Evolutionary conservation across 2,329 filamentous ascomycete genomes (phyloP), one percentile per base, ranked within the genome.

Genomic region (Grosmannia clavigera): DNA sequence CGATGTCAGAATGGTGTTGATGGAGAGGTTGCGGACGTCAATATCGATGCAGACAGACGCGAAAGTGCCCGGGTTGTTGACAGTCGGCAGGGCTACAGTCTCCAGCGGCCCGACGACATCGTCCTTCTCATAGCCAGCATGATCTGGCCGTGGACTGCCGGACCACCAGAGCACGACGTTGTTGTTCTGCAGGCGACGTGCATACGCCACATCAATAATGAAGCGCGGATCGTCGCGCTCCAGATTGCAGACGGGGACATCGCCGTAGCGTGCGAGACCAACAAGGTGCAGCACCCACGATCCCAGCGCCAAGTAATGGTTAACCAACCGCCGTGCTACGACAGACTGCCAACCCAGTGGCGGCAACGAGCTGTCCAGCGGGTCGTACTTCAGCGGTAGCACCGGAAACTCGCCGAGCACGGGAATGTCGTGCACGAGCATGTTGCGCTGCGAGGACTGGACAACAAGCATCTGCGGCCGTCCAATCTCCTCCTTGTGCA

Each of bases 101-200:
- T 99, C 92, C 33, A 97, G 79, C 2, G 88, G 82, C 0, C 88
- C 88, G 0, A 88, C 75, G 27, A 96, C 82, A 70, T 97, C 90
- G 67, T 99, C 95, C 63, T 87, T 88, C 70, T 99, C 94, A 70
- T 96, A 91, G 0, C 94, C 94, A 54, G 91, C 94, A 72, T 99
- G 94, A 70, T 99, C 94, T 1, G 95, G 94, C 58, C 87, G 84
- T 0, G 92, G 84, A 7, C 87, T 86, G 11, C 83, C 80, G 22
- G 92, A 97, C 94, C 94, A 99, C 94, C 94, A 99, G 7, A 99
- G 77, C 6, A 99, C 88, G 1, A 99, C 90, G 61, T 92, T 91
- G 69, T 92, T 96, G 65, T 88, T 87, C 68, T 96, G 90, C 58
- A 99, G 76, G 22, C 92, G 83, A 60, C 95, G 81, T 0, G 94